phyloP scores from a whole-genome alignment of 2,329 filamentous ascomycete species.

The Colletotrichum sojae region DNA sequence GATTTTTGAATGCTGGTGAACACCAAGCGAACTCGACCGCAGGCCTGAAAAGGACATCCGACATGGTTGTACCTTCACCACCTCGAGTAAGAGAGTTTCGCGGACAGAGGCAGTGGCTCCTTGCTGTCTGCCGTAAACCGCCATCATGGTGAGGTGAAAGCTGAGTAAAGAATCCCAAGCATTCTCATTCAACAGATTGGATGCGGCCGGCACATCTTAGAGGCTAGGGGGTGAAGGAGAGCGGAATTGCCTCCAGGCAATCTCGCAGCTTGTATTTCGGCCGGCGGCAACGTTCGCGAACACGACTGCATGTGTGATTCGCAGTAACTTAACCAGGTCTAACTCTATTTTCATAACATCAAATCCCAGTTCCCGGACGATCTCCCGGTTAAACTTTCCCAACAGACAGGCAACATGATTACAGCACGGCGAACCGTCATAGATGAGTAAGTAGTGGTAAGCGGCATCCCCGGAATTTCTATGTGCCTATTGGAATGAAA shows the following conservation, averaged over 20 bases:
- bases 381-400: not conserved
- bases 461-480: not conserved
- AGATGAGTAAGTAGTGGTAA: constrained; percentile 18
- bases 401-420: not conserved
- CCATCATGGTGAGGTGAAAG: too few relatives aligned
- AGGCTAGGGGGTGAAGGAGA: not conserved
- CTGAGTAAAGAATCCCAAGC: too few relatives aligned
- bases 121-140: too few relatives aligned
- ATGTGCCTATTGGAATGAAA: not conserved
- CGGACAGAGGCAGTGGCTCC: too few relatives aligned
- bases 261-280: not conserved
- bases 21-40: too few relatives aligned
- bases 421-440: not conserved
- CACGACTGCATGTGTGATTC: not conserved
- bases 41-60: too few relatives aligned
- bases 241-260: not conserved
- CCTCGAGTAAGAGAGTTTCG: not conserved
- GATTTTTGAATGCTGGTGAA: too few relatives aligned
- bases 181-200: too few relatives aligned
- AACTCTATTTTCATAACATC: not conserved
- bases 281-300: not conserved
- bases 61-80: not conserved
- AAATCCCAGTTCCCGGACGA: constrained; percentile 1
- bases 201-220: too few relatives aligned
- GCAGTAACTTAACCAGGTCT: not conserved